A percentile compares a stretch with the other conserved stretches of the same genome.
These are phyloP conservation scores for Kalaharituber pfeilii DNA, from an alignment of 2,329 filamentous ascomycete species.

Conservation along the genomic window DNA sequence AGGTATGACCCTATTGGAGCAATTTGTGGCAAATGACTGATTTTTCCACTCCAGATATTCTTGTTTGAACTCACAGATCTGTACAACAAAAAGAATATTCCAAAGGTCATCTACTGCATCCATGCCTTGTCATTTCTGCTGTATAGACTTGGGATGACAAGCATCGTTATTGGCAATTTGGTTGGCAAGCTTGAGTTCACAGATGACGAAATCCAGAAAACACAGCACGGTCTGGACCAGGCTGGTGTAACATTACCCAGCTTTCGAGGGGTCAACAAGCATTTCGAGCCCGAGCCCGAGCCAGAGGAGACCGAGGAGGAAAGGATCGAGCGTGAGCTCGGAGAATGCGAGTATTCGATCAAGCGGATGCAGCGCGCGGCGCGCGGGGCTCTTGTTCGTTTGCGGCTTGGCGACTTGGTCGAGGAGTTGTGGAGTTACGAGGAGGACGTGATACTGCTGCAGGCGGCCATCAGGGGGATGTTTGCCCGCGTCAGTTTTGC, in stretches of 20 bases:
- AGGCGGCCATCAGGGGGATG: constrained; percentile 64
- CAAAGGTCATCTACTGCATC: constrained; percentile 97
- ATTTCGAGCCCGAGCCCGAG: constrained; percentile 67
- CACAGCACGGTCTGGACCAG: constrained; percentile 92
- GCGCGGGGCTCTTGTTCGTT: constrained; percentile 58
- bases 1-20: constrained; percentile 28
- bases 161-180: constrained; percentile 90
- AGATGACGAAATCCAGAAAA: constrained; percentile 90
- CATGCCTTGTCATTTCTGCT: constrained; percentile 96
- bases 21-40: background rate
- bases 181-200: constrained; percentile 95
- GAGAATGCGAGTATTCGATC: constrained; percentile 54
- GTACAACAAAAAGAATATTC: constrained; percentile 99
- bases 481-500: constrained; percentile 20
- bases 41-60: constrained; percentile 41
- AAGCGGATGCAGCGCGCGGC: constrained; percentile 74
- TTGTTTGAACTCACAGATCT: constrained; percentile 92
- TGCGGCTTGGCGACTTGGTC: constrained; percentile 68
- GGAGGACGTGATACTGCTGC: constrained; percentile 58
- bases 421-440: constrained; percentile 78
- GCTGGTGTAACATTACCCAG: constrained; percentile 91
- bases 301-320: constrained; percentile 74
- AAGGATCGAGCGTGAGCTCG: constrained; percentile 62
- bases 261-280: constrained; percentile 92
- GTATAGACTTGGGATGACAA: constrained; percentile 82